Percentiles rank a stretch among this genome's conserved stretches.
phyloP scores from a whole-genome alignment of 768 basidiomycete species.

The Pleurotus platypus region DNA sequence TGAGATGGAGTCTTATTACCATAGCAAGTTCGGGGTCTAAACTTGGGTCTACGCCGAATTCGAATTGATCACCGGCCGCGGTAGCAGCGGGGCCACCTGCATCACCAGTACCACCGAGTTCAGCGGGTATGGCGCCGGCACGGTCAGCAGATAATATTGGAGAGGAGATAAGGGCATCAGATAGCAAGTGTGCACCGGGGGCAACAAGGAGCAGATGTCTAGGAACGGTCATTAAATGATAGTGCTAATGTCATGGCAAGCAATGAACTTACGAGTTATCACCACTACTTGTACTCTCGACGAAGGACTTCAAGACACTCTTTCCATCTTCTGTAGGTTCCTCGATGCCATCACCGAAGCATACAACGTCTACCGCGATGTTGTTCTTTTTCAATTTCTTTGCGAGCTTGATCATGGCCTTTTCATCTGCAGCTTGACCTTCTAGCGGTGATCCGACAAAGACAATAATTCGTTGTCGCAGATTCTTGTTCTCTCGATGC shows the following conservation, averaged over 20 bases:
- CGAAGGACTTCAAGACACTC: slow-evolving; percentile 70
- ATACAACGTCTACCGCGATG: slow-evolving; percentile 88
- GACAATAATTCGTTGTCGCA: slow-evolving; percentile 92
- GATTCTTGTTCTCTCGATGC: slow-evolving; percentile 97
- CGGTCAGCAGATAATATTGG: slow-evolving; percentile 81
- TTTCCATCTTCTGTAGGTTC: slow-evolving; percentile 57
- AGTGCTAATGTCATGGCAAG: not conserved
- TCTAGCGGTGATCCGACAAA: slow-evolving; percentile 90
- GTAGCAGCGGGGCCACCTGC: slow-evolving; percentile 43
- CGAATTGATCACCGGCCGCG: slow-evolving; percentile 29
- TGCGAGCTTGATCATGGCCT: slow-evolving; percentile 81
- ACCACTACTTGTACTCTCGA: slow-evolving; percentile 74
- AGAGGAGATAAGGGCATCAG: slow-evolving; percentile 78
- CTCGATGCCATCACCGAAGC: slow-evolving; percentile 88
- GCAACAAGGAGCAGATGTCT: slow-evolving; percentile 83
- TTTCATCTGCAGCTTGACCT: slow-evolving; percentile 67
- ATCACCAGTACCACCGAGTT: slow-evolving; percentile 47
- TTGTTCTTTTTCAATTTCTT: slow-evolving; percentile 99
- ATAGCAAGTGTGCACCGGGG: slow-evolving; percentile 76
- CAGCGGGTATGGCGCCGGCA: slow-evolving; percentile 61
- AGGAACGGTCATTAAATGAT: not conserved
- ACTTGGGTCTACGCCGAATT: slow-evolving; percentile 92
- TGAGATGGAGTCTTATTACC: slow-evolving; percentile 43
- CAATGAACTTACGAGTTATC: slow-evolving; percentile 77
- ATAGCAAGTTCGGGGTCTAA: slow-evolving; percentile 96